A percentile compares a stretch with the other conserved stretches of the same genome.
Evolutionary conservation across 305 asterid species (phyloP).

Genomic region (Ilex paraguariensis): DNA sequence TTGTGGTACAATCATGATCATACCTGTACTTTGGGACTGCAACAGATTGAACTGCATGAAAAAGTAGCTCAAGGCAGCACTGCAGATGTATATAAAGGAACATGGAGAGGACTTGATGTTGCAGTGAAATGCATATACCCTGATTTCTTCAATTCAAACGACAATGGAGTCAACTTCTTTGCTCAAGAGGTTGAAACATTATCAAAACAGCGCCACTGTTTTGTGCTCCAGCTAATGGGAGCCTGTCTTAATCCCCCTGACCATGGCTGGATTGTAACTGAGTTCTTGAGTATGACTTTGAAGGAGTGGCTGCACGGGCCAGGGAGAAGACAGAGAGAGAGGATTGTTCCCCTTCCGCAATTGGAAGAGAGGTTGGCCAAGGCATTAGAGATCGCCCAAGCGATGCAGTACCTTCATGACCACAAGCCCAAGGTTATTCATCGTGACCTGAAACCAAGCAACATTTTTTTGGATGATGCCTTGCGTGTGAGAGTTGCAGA

Average conservation of each 20-base stretch:
- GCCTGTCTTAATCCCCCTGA: constrained; percentile 60
- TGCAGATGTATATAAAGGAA: constrained; percentile 56
- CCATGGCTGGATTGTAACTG: constrained; percentile 65
- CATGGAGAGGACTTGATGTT: constrained; percentile 65
- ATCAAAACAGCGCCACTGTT: constrained; percentile 65
- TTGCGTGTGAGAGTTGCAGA: constrained; percentile 67
- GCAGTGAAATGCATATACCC: constrained; percentile 70
- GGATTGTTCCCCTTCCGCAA: constrained; percentile 41
- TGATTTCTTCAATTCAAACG: constrained; percentile 50
- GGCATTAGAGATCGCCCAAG: constrained; percentile 66
- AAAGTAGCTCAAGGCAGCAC: constrained; percentile 65
- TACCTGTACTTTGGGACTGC: background rate
- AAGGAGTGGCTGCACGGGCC: constrained; percentile 74
- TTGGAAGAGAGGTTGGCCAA: constrained; percentile 43
- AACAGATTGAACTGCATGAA: constrained; percentile 50
- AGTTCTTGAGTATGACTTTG: constrained; percentile 39
- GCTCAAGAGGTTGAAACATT: constrained; percentile 65
- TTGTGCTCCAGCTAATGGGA: constrained; percentile 65
- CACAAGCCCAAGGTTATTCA: constrained; percentile 62
- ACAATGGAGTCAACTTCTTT: constrained; percentile 48
- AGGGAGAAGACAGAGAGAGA: constrained; percentile 40
- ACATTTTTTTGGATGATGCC: constrained; percentile 60
- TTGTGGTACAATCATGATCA: too few relatives aligned
- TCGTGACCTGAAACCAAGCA: constrained; percentile 72
- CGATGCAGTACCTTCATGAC: constrained; percentile 78